Conservation (phyloP, 345 rosid genomes). For the Citrus sp. region DNA sequence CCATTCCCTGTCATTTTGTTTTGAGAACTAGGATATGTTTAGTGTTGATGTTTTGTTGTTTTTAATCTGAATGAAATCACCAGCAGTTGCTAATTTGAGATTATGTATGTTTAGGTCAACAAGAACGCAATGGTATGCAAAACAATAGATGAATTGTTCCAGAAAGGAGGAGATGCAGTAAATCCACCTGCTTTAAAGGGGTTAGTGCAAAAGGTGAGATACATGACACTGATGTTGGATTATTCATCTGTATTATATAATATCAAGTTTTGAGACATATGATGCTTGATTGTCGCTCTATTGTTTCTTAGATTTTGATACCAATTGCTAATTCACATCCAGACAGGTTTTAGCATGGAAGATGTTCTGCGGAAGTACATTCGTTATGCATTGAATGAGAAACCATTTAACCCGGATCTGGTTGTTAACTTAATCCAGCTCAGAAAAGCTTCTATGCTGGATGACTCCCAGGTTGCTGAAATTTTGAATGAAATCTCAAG, state of each 20-base stretch:
- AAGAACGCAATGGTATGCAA: slow-evolving; percentile 77
- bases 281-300: neutral
- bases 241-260: neutral
- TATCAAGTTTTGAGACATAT: neutral
- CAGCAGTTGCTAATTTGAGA: neutral
- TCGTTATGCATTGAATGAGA: slow-evolving; percentile 86
- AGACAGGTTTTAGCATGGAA: slow-evolving; percentile 94
- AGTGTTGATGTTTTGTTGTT: neutral
- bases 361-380: slow-evolving; percentile 87
- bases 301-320: slow-evolving; percentile 31
- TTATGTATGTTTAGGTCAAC: slow-evolving; percentile 48
- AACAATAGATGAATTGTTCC: slow-evolving; percentile 67
- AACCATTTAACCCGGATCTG: slow-evolving; percentile 76
- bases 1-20: neutral
- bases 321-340: slow-evolving; percentile 36
- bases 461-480: slow-evolving; percentile 65
- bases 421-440: slow-evolving; percentile 64
- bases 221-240: neutral
- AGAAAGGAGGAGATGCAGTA: slow-evolving; percentile 49
- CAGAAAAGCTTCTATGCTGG: slow-evolving; percentile 71
- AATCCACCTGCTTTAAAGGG: slow-evolving; percentile 49
- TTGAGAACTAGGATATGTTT: neutral
- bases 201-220: slow-evolving; percentile 61
- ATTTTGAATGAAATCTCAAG: slow-evolving; percentile 79
- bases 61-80: neutral